These are phyloP conservation scores for Chalaropsis thielavioides DNA, from an alignment of 2,329 filamentous ascomycete species.

Conservation along the genomic window DNA sequence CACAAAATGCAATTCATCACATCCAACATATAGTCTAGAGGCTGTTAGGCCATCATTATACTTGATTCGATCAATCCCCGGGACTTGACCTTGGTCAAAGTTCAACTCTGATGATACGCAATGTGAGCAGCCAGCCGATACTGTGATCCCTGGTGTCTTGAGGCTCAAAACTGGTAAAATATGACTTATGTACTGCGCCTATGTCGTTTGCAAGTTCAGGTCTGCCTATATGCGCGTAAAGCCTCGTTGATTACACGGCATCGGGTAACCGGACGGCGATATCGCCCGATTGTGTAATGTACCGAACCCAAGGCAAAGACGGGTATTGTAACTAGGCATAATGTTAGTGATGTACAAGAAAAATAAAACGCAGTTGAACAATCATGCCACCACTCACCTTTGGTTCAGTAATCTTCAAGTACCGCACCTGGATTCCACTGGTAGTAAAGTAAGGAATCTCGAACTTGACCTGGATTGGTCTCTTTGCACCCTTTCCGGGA, in stretches of 20 bases:
- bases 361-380: neutral
- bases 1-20: neutral
- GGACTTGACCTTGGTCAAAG: neutral
- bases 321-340: conserved; percentile 76
- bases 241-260: conserved; percentile 42
- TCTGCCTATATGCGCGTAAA: neutral
- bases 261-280: conserved; percentile 94
- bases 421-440: conserved; percentile 93
- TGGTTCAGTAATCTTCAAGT: conserved; percentile 97
- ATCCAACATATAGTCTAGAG: neutral
- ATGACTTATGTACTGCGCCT: conserved; percentile 3
- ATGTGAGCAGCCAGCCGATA: neutral
- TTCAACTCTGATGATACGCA: neutral
- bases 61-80: neutral
- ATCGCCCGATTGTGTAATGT: conserved; percentile 95
- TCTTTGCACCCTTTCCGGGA: conserved; percentile 67
- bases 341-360: conserved; percentile 10
- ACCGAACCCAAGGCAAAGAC: conserved; percentile 91
- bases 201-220: neutral
- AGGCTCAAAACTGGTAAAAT: neutral
- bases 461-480: conserved; percentile 97
- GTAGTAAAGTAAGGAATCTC: conserved; percentile 99
- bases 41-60: neutral
- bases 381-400: conserved; percentile 52
- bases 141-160: neutral